Percentiles rank a stretch among this genome's conserved stretches.
These are phyloP conservation scores for Colletotrichum brevisporum DNA, from an alignment of 2,329 filamentous ascomycete species.

Conservation along the genomic window DNA sequence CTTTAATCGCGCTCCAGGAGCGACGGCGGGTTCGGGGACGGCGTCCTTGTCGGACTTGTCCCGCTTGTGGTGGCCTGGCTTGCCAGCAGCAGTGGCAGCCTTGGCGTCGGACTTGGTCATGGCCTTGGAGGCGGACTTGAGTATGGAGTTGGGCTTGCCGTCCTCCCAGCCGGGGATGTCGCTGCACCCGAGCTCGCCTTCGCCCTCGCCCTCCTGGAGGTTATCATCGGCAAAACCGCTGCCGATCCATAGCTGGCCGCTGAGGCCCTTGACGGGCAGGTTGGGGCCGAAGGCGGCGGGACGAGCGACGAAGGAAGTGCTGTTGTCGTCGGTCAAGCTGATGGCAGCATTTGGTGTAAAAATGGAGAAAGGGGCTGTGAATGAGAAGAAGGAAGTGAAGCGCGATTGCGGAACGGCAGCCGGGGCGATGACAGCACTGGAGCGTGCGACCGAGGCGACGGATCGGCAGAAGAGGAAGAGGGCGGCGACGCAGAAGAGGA, in stretches of 20 bases:
- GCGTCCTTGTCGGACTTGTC: constrained; percentile 49
- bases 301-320: constrained; percentile 93
- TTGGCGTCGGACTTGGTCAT: constrained; percentile 45
- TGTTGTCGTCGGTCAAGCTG: constrained; percentile 97
- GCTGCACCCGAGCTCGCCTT: constrained; percentile 93
- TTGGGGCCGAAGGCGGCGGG: constrained; percentile 93
- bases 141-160: constrained; percentile 62
- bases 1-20: constrained; percentile 44
- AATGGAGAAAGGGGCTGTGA: constrained; percentile 84
- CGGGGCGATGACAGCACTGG: constrained; percentile 29
- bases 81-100: constrained; percentile 45
- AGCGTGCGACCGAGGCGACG: constrained; percentile 56
- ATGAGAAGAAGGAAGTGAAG: constrained; percentile 75
- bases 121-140: constrained; percentile 56
- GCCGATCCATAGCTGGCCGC: constrained; percentile 93
- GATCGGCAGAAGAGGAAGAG: constrained; percentile 70
- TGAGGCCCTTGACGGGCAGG: constrained; percentile 82
- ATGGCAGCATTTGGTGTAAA: constrained; percentile 97
- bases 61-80: constrained; percentile 54
- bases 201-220: constrained; percentile 73
- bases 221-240: constrained; percentile 90
- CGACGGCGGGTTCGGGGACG: constrained; percentile 46
- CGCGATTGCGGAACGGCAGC: constrained; percentile 54
- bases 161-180: constrained; percentile 92
- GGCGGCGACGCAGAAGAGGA: constrained; percentile 66